Evolutionary conservation across 805 yeast genomes (phyloP).

Genomic region (Myxozyma udenii): DNA sequence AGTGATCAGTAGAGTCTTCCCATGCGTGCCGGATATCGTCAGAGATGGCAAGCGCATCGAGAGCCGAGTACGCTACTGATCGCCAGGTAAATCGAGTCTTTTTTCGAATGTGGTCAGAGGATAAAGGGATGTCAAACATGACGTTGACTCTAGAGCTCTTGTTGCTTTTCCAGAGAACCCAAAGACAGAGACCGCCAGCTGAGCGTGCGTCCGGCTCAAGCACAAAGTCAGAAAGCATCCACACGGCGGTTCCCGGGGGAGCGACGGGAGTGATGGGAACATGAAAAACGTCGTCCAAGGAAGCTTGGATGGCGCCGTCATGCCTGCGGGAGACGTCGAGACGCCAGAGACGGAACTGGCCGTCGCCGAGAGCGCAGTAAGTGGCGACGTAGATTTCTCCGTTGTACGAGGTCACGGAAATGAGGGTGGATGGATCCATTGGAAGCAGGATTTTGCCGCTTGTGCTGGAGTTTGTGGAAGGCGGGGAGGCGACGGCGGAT

Average conservation of each 20-base stretch:
- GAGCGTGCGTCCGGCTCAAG: constrained; percentile 33
- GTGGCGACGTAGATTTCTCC: constrained; percentile 36
- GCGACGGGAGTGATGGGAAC: constrained; percentile 35
- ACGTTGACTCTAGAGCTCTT: constrained; percentile 43
- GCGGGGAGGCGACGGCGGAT: not conserved
- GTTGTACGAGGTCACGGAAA: constrained; percentile 28
- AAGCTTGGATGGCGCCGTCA: constrained; percentile 28
- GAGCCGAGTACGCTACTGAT: constrained; percentile 6
- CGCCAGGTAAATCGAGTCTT: constrained; percentile 20
- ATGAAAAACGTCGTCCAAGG: constrained; percentile 34
- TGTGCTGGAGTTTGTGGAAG: not conserved
- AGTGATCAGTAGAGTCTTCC: constrained; percentile 36
- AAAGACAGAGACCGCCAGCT: constrained; percentile 36
- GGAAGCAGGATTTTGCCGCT: constrained; percentile 36
- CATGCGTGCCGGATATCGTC: constrained; percentile 31
- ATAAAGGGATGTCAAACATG: constrained; percentile 16
- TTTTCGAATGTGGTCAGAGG: not conserved
- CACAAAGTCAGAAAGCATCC: constrained; percentile 50
- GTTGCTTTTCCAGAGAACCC: constrained; percentile 63
- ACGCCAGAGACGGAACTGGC: constrained; percentile 45
- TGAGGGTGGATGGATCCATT: constrained; percentile 36
- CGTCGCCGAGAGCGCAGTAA: constrained; percentile 46
- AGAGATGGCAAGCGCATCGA: not conserved
- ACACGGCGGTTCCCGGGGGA: constrained; percentile 43
- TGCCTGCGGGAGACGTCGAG: constrained; percentile 26